Conservation (phyloP, 1,284 basidiomycete genomes). For the Polyporus tsugae region DNA sequence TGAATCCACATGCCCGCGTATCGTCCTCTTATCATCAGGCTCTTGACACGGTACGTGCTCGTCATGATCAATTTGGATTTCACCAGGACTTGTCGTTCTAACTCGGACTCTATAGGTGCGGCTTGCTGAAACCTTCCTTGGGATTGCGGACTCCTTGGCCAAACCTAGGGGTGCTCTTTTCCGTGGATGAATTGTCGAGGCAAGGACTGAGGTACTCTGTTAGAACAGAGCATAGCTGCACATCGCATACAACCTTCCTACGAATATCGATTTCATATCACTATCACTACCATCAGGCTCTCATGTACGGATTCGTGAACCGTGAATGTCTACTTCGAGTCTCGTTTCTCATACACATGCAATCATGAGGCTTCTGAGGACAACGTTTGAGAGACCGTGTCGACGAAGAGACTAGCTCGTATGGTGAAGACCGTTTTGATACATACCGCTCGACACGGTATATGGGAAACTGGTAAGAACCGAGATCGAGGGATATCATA, state of each 20-base stretch:
- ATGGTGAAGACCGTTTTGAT: too few species aligned
- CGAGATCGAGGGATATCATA: neutral
- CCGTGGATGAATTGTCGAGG: conserved; percentile 22
- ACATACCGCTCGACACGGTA: too few species aligned
- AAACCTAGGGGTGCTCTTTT: conserved; percentile 62
- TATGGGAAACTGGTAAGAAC: too few species aligned
- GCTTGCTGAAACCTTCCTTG: conserved; percentile 68
- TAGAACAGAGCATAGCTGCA: neutral
- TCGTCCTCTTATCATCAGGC: conserved; percentile 61
- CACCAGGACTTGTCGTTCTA: neutral
- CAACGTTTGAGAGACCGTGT: too few species aligned
- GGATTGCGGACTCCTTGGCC: conserved; percentile 64
- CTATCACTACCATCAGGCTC: neutral
- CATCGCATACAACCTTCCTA: neutral
- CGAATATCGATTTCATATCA: neutral
- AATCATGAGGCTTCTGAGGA: too few species aligned
- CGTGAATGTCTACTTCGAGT: neutral
- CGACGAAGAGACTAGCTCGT: too few species aligned
- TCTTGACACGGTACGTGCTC: conserved; percentile 57
- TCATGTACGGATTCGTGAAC: neutral
- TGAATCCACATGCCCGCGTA: conserved; percentile 47
- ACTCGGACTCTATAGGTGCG: conserved; percentile 48
- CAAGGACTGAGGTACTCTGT: neutral
- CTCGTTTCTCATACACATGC: too few species aligned
- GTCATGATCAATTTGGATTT: neutral